Conservation (phyloP, 129 eudicot genomes). For the Escallonia herrerae region DNA sequence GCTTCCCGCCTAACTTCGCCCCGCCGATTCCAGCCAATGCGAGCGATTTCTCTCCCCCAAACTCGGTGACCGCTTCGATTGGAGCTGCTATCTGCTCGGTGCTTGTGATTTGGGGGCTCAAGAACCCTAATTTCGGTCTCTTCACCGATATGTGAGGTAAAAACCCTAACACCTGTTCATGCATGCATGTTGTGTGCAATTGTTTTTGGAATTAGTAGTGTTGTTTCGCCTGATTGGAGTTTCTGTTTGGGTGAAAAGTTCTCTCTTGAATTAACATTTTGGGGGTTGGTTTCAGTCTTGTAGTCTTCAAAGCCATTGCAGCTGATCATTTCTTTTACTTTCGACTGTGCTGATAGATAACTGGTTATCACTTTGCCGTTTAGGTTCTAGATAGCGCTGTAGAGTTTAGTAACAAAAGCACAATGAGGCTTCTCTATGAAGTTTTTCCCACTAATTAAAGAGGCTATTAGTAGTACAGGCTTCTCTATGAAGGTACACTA, state of each 20-base stretch:
- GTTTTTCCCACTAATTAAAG: no score
- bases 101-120: not conserved
- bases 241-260: not conserved
- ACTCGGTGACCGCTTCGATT: not conserved
- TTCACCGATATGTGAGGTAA: not conserved
- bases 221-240: not conserved
- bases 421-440: no score
- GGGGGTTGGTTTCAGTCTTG: not conserved
- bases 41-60: not conserved
- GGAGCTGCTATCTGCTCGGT: not conserved
- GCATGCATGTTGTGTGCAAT: not conserved
- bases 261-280: not conserved
- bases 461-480: no score
- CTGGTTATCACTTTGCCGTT: no score
- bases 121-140: not conserved
- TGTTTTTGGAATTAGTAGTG: not conserved
- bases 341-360: no score
- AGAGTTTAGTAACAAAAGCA: no score
- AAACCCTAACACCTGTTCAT: not conserved
- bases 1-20: not conserved
- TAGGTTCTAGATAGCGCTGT: no score
- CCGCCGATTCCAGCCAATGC: not conserved
- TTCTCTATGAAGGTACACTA: no score
- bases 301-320: not conserved
- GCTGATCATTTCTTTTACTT: no score